phyloP scores from a whole-genome alignment of 1,284 basidiomycete species.

The Cryptococcus sp. region DNA sequence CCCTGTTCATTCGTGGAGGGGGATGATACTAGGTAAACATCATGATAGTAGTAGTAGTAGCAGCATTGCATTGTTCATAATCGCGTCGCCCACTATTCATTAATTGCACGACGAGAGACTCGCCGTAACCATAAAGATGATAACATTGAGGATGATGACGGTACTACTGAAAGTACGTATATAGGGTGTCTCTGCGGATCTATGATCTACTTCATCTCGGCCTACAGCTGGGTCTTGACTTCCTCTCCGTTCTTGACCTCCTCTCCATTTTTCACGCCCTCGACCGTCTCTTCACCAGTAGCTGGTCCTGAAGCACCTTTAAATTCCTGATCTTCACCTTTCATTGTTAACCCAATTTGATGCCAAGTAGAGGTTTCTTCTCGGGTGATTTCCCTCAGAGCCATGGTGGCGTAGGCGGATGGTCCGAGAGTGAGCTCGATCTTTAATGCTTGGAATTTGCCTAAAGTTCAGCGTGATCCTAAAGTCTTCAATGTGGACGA shows the following conservation, averaged over 20 bases:
- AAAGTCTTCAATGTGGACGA: no score
- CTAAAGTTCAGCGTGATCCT: no score
- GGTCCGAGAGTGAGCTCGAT: constrained; percentile 74
- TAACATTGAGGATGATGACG: no score
- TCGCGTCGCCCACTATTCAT: background rate
- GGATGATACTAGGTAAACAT: background rate
- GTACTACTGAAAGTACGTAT: no score
- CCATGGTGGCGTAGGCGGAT: constrained; percentile 93
- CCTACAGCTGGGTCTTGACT: no score
- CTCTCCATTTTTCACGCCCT: no score
- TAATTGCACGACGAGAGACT: no score
- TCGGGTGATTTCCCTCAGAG: constrained; percentile 85
- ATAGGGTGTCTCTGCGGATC: no score
- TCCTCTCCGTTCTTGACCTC: no score
- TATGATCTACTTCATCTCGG: no score
- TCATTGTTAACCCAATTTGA: constrained; percentile 71
- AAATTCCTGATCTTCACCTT: constrained; percentile 69
- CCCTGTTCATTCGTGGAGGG: background rate
- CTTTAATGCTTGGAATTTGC: constrained; percentile 79
- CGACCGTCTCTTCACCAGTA: background rate
- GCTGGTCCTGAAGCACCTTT: constrained; percentile 17
- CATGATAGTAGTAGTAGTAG: background rate
- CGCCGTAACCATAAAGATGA: no score
- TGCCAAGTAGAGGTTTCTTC: constrained; percentile 85
- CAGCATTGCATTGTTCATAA: background rate